Base-by-base conservation (phyloP, 345 rosid species). In the Capsella bursapastoris region DNA sequence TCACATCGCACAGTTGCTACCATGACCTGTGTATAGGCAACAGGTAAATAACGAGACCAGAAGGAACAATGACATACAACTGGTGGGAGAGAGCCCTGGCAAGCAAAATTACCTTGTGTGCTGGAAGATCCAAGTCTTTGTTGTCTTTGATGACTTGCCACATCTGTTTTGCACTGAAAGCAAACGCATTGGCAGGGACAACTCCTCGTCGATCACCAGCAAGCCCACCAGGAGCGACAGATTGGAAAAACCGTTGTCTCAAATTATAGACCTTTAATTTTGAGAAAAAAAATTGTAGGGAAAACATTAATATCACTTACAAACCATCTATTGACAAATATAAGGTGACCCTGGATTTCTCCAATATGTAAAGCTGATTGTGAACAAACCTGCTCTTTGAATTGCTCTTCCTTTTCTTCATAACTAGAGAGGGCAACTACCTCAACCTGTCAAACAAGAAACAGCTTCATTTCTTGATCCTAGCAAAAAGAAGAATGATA, bases 131-230 rank as follows among this genome's bases (percentile, higher is more conserved):
- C 81, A 96, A 89, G 86, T 96, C 98, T 84, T 84, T 96, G 81
- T 96, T 96, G 77, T 96, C 97, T 80, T 90, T 96, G 47, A 96
- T 96, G 59, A 96, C 93, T 79, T 83, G 86, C 99, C 98, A 96
- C 78, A 92, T 96, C 78, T 90, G 84, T 63, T 86, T 87, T 34
- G 98, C 88, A 73, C 99, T 96, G 74, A 90, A 96, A 53, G 93
- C 87, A 82, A 96, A 96, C n/a, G 97, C 98, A 4, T 96, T 90
- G 68, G 98, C 98, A 72, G 99, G 99, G 80, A 96, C 96, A 8
- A 83, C 99, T 70, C 98, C 99, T 64, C 93, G 84, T 67, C 99
- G 86, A 78, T 96, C 99, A 78, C 99, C 99, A 15, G 98, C 99
- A 72, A 96, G 98, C 27, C 98, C 99, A 34, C 99, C 99, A 71